Base-by-base conservation (phyloP, 2,329 filamentous ascomycete genomes). In the Trichoderma endophyticum region DNA sequence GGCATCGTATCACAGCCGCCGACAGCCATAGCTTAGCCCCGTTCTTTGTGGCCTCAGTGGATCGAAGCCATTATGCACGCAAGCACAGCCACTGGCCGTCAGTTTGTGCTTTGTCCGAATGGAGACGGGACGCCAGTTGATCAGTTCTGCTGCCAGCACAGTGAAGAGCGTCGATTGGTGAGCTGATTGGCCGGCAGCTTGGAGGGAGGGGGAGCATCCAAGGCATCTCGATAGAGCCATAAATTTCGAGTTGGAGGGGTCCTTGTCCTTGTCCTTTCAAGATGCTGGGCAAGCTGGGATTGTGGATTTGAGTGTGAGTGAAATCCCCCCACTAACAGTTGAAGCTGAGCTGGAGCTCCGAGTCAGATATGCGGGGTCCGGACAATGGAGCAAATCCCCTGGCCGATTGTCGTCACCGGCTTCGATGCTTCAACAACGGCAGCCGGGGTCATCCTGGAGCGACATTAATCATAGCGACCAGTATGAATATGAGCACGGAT, bases 61-160 rank as follows among this genome's bases (percentile, higher is more conserved):
- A 70, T 70, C 59, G 67, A 59, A 48, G 39, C 48, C 18, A 60
- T 39, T 15, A 70, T 61, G 59, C 67, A 70, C 48, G 32, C 39
- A 43, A 43, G 66, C 67, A 70, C 67, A 70, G 68, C 68, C 68
- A 70, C 68, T 57, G 68, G 39, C 48, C 32, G 43, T 70, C 56
- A 18, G 56, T 61, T 61, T 61, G n/a, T 14, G 56, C 26, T 48
- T 32, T 61, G 57, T 61, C 28, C 43, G 7, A 34, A 69, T 24
- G 36, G 36, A 39, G 36, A 36, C 54, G 56, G 39, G 36, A 69
- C 39, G 6, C 43, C 18, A 48, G 43, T 36, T 18, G 63, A 36
- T 36, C 30, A 28, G 32, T 26, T 43, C 43, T 11, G n/a, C 11
- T 28, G 48, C 51, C 54, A 24, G 54, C 36, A 32, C 15, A 54